These are phyloP conservation scores for Metarhizium robertsii DNA, from an alignment of 2,329 filamentous ascomycete species.

Conservation along the genomic window DNA sequence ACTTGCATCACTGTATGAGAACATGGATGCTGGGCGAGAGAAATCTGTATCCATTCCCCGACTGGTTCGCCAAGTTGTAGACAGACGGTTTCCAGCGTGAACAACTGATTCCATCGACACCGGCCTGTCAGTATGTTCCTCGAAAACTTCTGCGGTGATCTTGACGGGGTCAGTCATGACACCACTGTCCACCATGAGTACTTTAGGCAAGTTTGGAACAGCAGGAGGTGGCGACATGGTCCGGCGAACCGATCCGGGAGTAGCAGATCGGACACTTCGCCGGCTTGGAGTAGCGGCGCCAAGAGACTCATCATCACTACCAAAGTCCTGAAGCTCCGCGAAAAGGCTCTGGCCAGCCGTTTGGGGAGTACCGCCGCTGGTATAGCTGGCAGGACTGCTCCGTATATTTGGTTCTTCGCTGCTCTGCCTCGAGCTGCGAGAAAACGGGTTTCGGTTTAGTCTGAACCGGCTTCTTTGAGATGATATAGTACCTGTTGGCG, in stretches of 20 bases:
- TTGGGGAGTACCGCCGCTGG: constrained; percentile 42
- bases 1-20: constrained; percentile 44
- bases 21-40: constrained; percentile 35
- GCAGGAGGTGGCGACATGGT: constrained; percentile 36
- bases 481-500: constrained; percentile 48
- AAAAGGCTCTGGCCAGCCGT: constrained; percentile 69
- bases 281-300: constrained; percentile 46
- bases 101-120: constrained; percentile 33
- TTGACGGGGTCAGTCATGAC: constrained; percentile 53
- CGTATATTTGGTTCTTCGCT: constrained; percentile 50
- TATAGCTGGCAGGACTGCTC: constrained; percentile 51
- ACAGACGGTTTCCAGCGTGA: constrained; percentile 16
- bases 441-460: constrained; percentile 52
- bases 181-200: constrained; percentile 49
- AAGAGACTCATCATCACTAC: constrained; percentile 65
- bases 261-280: constrained; percentile 35
- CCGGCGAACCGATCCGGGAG: constrained; percentile 37
- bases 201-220: constrained; percentile 39
- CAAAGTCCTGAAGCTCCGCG: constrained; percentile 78
- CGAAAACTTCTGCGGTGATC: constrained; percentile 16
- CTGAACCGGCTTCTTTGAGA: constrained; percentile 65
- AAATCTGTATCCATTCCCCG: constrained; percentile 15
- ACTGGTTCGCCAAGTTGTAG: constrained; percentile 16
- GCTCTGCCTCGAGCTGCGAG: constrained; percentile 49
- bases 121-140: constrained; percentile 18